Conservation (phyloP, 1,284 basidiomycete species). For the Gomphus bonarii region DNA sequence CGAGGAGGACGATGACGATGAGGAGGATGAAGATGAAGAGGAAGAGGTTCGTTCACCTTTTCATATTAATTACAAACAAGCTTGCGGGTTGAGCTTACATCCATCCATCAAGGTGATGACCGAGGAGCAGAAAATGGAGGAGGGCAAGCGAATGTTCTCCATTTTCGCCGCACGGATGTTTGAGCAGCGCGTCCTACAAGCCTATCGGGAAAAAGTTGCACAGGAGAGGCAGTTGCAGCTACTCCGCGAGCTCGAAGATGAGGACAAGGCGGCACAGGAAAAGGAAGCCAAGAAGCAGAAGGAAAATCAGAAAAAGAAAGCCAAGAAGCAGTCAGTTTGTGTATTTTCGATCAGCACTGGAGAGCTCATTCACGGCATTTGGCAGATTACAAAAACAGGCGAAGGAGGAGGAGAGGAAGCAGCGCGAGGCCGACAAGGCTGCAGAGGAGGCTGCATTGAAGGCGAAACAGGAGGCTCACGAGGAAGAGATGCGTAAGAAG, state of each 20-base stretch:
- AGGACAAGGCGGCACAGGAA: slow-evolving; percentile 71
- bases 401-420: slow-evolving; percentile 83
- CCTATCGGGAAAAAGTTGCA: slow-evolving; percentile 87
- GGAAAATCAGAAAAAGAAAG: slow-evolving; percentile 98
- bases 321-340: slow-evolving; percentile 73
- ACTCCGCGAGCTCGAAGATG: slow-evolving; percentile 82
- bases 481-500: slow-evolving; percentile 55
- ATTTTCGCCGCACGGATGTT: slow-evolving; percentile 99
- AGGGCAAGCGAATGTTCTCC: slow-evolving; percentile 98
- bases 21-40: slow-evolving; percentile 35
- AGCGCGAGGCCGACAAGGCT: slow-evolving; percentile 70
- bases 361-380: slow-evolving; percentile 6
- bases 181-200: slow-evolving; percentile 91
- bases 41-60: slow-evolving; percentile 26
- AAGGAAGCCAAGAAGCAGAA: slow-evolving; percentile 90
- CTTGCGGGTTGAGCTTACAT: background rate
- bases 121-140: slow-evolving; percentile 93
- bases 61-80: background rate
- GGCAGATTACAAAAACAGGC: slow-evolving; percentile 79
- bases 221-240: slow-evolving; percentile 84
- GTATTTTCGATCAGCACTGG: slow-evolving; percentile 5
- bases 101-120: slow-evolving; percentile 55
- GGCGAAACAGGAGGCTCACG: slow-evolving; percentile 53
- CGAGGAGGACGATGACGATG: slow-evolving; percentile 28
- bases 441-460: slow-evolving; percentile 68